These are phyloP conservation scores for Boeremia lycopersici DNA, from an alignment of 2,329 filamentous ascomycete species.

Conservation along the genomic window DNA sequence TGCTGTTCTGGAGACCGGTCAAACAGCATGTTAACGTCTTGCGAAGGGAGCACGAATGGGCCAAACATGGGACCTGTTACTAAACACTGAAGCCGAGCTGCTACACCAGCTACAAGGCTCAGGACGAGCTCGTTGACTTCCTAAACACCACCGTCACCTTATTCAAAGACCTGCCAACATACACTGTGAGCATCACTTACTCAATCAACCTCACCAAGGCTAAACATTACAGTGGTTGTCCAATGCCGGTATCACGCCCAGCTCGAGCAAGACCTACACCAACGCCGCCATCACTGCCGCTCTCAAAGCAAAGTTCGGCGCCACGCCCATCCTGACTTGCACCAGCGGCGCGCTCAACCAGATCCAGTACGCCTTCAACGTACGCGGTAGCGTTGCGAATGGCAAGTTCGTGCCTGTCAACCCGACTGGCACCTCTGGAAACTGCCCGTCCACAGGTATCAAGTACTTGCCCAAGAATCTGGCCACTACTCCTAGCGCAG, in stretches of 20 bases:
- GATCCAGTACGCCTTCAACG: conserved; percentile 7
- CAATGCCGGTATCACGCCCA: conserved; percentile 4
- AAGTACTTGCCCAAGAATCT: conserved; percentile 5
- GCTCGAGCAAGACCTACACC: conserved; percentile 9
- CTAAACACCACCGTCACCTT: conserved; percentile 6
- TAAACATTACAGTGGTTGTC: background rate
- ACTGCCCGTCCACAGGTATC: conserved; percentile 4
- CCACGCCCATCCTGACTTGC: conserved; percentile 6
- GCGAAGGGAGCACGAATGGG: conserved; percentile 7
- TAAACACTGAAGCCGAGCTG: conserved; percentile 2
- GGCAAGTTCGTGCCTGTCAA: conserved; percentile 8
- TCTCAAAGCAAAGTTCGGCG: conserved; percentile 4
- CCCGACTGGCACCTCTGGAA: conserved; percentile 4
- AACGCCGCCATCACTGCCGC: conserved; percentile 4
- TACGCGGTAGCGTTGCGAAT: conserved; percentile 2
- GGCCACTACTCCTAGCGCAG: background rate
- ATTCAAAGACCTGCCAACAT: conserved; percentile 4
- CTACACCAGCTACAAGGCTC: conserved; percentile 2
- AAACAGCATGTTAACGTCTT: background rate
- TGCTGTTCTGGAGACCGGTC: background rate
- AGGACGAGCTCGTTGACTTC: conserved; percentile 6
- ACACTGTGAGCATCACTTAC: background rate
- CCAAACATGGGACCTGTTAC: conserved; percentile 10
- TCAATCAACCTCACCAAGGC: background rate
- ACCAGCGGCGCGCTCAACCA: conserved; percentile 7